Evolutionary conservation across 2,329 filamentous ascomycete genomes (phyloP).

Genomic region (Aaosphaeria pasadenensis): DNA sequence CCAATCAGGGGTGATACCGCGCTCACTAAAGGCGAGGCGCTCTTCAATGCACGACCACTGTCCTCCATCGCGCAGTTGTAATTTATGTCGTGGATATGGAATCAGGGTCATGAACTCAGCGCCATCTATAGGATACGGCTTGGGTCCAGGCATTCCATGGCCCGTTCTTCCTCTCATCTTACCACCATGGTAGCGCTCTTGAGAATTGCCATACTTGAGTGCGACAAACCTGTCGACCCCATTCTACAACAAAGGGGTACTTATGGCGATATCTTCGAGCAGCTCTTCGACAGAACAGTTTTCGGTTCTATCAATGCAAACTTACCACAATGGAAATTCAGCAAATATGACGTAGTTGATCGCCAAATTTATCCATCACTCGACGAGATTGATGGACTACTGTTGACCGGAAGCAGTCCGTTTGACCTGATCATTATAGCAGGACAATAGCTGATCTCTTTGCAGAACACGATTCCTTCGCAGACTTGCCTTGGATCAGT

Average conservation of each 20-base stretch:
- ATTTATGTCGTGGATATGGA: too few relatives aligned
- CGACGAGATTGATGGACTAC: conserved; percentile 73
- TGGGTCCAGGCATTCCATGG: too few relatives aligned
- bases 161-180: background rate
- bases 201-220: conserved; percentile 83
- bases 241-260: conserved; percentile 64
- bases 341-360: conserved; percentile 67
- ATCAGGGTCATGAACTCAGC: too few relatives aligned
- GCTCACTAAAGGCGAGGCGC: too few relatives aligned
- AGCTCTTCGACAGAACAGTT: conserved; percentile 47
- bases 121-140: too few relatives aligned
- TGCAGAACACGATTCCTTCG: conserved; percentile 44
- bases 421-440: background rate
- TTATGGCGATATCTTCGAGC: conserved; percentile 65
- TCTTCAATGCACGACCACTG: too few relatives aligned
- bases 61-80: too few relatives aligned
- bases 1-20: too few relatives aligned
- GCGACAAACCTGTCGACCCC: conserved; percentile 70
- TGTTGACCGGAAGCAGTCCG: conserved; percentile 71
- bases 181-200: conserved; percentile 29
- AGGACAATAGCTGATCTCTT: conserved; percentile 37
- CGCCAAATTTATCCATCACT: conserved; percentile 69
- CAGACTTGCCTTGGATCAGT: background rate
- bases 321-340: background rate
- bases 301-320: too few relatives aligned